Percentiles rank a stretch among this genome's conserved stretches.
Evolutionary conservation across 2,329 filamentous ascomycete genomes (phyloP).

Genomic region (Aspergillus intermedius): DNA sequence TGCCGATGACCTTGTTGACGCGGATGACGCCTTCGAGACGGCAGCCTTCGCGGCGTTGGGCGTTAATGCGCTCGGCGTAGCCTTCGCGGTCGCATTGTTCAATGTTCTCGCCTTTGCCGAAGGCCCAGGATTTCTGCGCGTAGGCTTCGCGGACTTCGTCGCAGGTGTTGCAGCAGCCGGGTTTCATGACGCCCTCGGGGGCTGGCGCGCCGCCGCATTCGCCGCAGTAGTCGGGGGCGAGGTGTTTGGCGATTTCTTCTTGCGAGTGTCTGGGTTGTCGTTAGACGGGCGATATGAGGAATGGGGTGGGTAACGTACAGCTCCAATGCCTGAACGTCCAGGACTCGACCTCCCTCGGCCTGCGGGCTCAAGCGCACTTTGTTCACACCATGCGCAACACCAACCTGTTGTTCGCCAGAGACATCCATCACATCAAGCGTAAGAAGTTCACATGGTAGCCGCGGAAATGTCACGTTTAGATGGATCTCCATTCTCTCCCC

Average conservation of each 20-base stretch:
- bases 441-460: conserved; percentile 86
- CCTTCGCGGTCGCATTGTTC: conserved; percentile 95
- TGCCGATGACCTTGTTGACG: conserved; percentile 97
- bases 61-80: conserved; percentile 80
- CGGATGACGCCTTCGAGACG: conserved; percentile 85
- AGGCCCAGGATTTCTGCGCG: conserved; percentile 82
- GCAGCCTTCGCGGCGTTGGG: conserved; percentile 85
- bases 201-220: conserved; percentile 80
- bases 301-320: conserved; percentile 47
- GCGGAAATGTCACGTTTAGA: conserved; percentile 92
- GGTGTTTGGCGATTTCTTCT: conserved; percentile 65
- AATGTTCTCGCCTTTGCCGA: conserved; percentile 83
- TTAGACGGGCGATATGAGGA: background rate
- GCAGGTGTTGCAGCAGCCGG: conserved; percentile 95
- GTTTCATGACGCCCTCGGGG: conserved; percentile 64
- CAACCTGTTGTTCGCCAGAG: conserved; percentile 91
- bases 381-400: conserved; percentile 83
- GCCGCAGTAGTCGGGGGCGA: conserved; percentile 89
- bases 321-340: conserved; percentile 62
- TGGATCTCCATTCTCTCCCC: conserved; percentile 99
- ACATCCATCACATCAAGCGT: conserved; percentile 99
- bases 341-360: conserved; percentile 67
- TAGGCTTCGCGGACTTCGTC: conserved; percentile 96
- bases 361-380: conserved; percentile 75
- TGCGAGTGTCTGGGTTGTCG: conserved; percentile 52